A percentile compares a stretch with the other conserved stretches of the same genome.
Conservation (phyloP, 768 basidiomycete species). For the Tricholomella constricta region DNA sequence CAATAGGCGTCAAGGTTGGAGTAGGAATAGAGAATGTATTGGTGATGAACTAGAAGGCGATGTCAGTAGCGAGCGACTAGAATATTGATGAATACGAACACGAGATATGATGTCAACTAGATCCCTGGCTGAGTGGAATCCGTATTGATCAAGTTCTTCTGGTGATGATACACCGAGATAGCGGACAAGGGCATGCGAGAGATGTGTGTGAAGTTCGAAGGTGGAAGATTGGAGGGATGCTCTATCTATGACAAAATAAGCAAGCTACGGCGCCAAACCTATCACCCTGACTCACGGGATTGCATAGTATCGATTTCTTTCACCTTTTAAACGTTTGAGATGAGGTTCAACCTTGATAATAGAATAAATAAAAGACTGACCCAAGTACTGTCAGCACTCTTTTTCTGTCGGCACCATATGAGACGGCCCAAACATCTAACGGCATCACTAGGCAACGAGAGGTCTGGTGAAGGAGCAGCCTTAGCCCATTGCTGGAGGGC, state of each 20-base stretch:
- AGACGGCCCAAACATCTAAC: slow-evolving; percentile 79
- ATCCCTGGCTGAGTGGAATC: slow-evolving; percentile 57
- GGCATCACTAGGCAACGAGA: slow-evolving; percentile 70
- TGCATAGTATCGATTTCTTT: slow-evolving; percentile 70
- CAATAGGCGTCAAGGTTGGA: slow-evolving; percentile 76
- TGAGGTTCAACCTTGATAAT: not conserved
- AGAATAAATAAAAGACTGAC: slow-evolving; percentile 38
- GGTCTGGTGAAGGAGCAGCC: slow-evolving; percentile 46
- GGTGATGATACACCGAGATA: slow-evolving; percentile 67
- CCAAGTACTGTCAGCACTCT: slow-evolving; percentile 56
- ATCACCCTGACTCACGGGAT: slow-evolving; percentile 57
- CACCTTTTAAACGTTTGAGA: slow-evolving; percentile 40
- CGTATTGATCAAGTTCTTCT: slow-evolving; percentile 57
- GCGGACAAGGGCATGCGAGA: slow-evolving; percentile 73
- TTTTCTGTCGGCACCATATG: slow-evolving; percentile 62
- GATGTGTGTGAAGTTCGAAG: slow-evolving; percentile 61
- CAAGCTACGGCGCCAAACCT: not conserved
- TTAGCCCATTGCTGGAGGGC: slow-evolving; percentile 63
- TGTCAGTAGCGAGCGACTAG: slow-evolving; percentile 3
- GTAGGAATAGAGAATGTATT: slow-evolving; percentile 90
- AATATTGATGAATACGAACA: slow-evolving; percentile 38
- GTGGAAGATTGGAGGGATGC: slow-evolving; percentile 47
- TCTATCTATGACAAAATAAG: slow-evolving; percentile 48
- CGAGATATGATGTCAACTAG: slow-evolving; percentile 74
- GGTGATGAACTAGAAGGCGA: slow-evolving; percentile 68